Evolutionary conservation across 2,329 filamentous ascomycete genomes (phyloP).

Genomic region (Colletotrichum aenigma): DNA sequence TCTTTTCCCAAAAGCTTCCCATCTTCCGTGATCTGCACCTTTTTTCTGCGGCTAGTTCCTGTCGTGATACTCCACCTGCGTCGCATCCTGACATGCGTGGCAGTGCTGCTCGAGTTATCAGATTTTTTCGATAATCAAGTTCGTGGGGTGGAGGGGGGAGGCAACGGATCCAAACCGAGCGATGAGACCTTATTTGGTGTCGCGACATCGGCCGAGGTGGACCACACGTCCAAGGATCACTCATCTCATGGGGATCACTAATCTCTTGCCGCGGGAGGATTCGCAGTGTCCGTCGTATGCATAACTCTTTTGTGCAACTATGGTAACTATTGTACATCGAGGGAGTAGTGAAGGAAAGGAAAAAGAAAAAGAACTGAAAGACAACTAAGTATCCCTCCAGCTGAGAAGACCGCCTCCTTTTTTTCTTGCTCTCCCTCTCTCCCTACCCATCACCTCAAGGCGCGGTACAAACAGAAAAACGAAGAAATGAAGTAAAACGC

Average conservation of each 20-base stretch:
- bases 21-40: conserved; percentile 1
- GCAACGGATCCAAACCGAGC: not conserved
- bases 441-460: not conserved
- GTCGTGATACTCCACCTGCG: not conserved
- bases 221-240: not conserved
- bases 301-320: not conserved
- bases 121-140: not conserved
- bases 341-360: not conserved
- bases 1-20: not conserved
- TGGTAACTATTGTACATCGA: not conserved
- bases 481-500: conserved; percentile 16
- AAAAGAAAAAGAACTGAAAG: not conserved
- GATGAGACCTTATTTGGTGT: not conserved
- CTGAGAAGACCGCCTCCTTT: not conserved
- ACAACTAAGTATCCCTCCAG: not conserved
- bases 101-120: not conserved
- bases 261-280: not conserved
- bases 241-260: not conserved
- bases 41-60: not conserved
- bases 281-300: not conserved
- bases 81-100: not conserved
- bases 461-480: not conserved
- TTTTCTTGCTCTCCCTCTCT: not conserved
- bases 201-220: conserved; percentile 5
- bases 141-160: not conserved